Base-by-base conservation (phyloP, 2,329 filamentous ascomycete species). In the Epichloe typhina region DNA sequence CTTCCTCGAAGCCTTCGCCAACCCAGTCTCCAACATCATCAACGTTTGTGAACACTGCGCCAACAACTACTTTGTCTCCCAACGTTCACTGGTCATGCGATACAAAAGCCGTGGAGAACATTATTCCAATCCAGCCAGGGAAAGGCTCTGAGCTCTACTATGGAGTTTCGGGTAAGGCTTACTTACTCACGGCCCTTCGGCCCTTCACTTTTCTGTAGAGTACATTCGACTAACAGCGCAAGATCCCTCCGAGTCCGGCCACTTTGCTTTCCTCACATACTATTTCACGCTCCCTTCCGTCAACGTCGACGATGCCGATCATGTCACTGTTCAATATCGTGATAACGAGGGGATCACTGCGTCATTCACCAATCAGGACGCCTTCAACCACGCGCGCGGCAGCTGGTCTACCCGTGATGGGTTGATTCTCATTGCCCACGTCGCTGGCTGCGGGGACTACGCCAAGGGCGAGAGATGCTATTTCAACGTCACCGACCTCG, bases 291-390 rank as follows among this genome's bases (percentile, higher is more conserved):
- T 44, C 3, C 61, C 59, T 1, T 63, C 62, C 0, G 62, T 65
- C 43, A 63, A 63, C 52, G 55, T 64, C 1, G 62, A 65, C 38
- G 59, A 65, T 33, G 54, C 52, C 40, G 57, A 59, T 3, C 55
- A 61, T 21, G 40, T 61, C 7, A 46, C 41, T 0, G 48, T 55
- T 7, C 38, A 52, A 7, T 56, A 59, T 15, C 42, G 52, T 33
- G n/a, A 33, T 1, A 5, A 42, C 0, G 33, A 49, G 2, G 53
- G 51, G 1, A 45, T 61, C 11, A 46, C 50, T 0, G 47, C 57
- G 11, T 50, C 43, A 13, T 63, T 63, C 46, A 31, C 17, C 5
- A 53, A 45, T n/a, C 6, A 52, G 8, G 58, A 61, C 6, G 56
- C 60, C 2, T 63, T 56, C 13, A 21, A 58, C 4, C 54, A 57